phyloP scores from a whole-genome alignment of 2,329 filamentous ascomycete genomes.

The Pseudocercospora fuligena region DNA sequence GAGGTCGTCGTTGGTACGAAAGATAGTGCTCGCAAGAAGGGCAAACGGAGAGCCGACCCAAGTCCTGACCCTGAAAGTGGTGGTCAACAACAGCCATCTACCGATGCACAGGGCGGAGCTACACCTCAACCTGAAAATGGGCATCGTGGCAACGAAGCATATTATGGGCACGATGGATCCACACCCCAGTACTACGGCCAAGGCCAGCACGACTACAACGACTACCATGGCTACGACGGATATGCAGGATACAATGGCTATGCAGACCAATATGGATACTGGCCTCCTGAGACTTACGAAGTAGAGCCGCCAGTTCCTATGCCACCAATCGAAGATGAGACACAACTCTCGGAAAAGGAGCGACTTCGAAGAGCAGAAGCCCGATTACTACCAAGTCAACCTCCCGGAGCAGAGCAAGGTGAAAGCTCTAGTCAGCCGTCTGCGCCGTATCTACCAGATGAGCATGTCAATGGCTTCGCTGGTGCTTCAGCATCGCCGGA shows the following conservation, averaged over 20 bases:
- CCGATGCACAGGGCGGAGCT: constrained; percentile 21
- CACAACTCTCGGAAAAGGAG: constrained; percentile 78
- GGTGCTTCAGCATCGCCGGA: constrained; percentile 16
- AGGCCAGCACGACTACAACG: constrained; percentile 8
- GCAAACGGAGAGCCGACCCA: constrained; percentile 48
- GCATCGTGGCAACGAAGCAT: constrained; percentile 9
- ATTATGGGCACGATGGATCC: constrained; percentile 35
- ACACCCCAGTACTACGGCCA: constrained; percentile 24
- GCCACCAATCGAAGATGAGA: constrained; percentile 64
- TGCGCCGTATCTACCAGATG: constrained; percentile 37
- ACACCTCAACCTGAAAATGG: constrained; percentile 2
- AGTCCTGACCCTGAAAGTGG: constrained; percentile 14
- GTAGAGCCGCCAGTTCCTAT: constrained; percentile 44
- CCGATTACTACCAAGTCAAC: constrained; percentile 79
- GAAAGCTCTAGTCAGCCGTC: constrained; percentile 42
- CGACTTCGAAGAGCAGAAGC: constrained; percentile 77
- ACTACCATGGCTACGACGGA: constrained; percentile 14
- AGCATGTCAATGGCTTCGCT: constrained; percentile 21
- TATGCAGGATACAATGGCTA: constrained; percentile 23
- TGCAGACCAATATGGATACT: constrained; percentile 23
- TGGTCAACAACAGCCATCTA: neutral
- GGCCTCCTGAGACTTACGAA: constrained; percentile 17
- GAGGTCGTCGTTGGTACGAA: constrained; percentile 86
- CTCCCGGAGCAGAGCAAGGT: constrained; percentile 52
- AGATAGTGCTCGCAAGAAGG: constrained; percentile 65